Evolutionary conservation across 108 stramenopile species (phyloP), one percentile per base, ranked within the genome.

Genomic region (Aurantiochytrium sp.): DNA sequence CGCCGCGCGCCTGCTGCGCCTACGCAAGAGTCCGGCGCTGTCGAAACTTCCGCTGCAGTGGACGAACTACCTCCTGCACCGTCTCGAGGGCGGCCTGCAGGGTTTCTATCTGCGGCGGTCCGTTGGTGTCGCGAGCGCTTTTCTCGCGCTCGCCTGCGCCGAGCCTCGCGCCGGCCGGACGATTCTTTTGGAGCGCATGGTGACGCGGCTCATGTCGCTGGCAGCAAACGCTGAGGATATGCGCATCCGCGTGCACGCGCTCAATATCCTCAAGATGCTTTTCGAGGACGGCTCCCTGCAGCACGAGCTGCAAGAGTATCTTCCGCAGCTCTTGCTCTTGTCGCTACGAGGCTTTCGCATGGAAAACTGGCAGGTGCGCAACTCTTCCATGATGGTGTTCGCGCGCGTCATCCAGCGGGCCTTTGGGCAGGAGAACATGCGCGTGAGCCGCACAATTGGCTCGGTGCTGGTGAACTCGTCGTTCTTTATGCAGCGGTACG

Each of bases 321-420:
- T 81, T 3, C 39, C 39, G 24, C 42, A 81, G 27, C 27, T 81
- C 21, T 48, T 81, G 39, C n/a, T 81, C 10, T 24, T 81, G 39
- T 41, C 73, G n/a, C 12, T 81, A 24, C 42, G 45, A 17, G 73
- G 73, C 45, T 81, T 81, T 4, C 36, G 73, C 0, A n/a, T 21
- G 0, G 73, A 41, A 15, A 24, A 41, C 12, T 81, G 73, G 73
- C 73, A 81, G 32, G 73, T 81, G n/a, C 73, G 73, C 12, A 81
- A 81, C 73, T 81, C 73, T 0, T 81, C 73, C 73, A 81, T 81
- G 73, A 81, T 81, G 73, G 45, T 81, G 39, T 81, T 81, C 32
- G 73, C 73, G 6, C 73, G 45, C 6, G 42, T 81, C 19, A 48
- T 81, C n/a, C 73, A 48, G 39, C 21, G 73, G 24, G 73, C 45